These are phyloP conservation scores for Raphanus raphanistrum DNA, from an alignment of 345 rosid species.

Conservation along the genomic window DNA sequence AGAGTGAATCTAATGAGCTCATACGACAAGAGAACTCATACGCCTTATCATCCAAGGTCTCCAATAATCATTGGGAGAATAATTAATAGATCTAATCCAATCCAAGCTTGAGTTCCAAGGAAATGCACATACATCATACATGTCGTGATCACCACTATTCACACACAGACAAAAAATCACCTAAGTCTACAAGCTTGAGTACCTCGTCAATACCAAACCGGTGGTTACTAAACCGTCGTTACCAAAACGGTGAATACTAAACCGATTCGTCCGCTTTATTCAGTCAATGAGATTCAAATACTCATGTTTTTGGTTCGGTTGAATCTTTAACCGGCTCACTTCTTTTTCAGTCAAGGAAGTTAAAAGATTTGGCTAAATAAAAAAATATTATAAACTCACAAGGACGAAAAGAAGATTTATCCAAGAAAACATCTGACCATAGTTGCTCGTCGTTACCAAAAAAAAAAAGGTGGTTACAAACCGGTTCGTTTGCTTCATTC, in stretches of 20 bases:
- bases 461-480: neutral
- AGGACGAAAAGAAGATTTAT: neutral
- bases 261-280: neutral
- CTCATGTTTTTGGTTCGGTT: neutral
- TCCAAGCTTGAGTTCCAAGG: conserved; percentile 62
- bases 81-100: conserved; percentile 59
- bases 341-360: neutral
- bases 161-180: neutral
- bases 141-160: conserved; percentile 65
- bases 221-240: neutral
- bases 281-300: neutral
- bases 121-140: conserved; percentile 35
- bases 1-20: neutral
- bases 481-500: neutral
- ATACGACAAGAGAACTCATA: conserved; percentile 8
- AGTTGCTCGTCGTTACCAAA: too few species aligned
- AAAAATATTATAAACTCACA: neutral
- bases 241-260: neutral
- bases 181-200: neutral
- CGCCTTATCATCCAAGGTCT: conserved; percentile 52
- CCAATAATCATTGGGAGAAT: conserved; percentile 59
- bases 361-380: neutral
- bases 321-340: neutral
- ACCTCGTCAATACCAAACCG: neutral
- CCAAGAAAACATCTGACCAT: neutral